Conservation (phyloP, 305 asterid genomes). For the Fraxinus nigra region DNA sequence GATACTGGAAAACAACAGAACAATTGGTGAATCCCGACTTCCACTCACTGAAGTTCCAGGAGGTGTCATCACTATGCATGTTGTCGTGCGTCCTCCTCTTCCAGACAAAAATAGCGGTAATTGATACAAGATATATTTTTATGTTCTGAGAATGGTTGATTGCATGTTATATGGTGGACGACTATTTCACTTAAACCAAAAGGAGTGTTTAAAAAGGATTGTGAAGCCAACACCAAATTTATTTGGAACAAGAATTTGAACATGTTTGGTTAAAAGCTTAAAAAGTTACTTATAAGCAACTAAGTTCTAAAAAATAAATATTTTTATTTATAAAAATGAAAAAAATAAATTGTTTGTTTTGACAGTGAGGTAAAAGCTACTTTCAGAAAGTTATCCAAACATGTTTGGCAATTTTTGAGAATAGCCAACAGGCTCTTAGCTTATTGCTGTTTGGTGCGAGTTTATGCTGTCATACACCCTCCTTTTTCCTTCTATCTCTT, state of each 20-base stretch:
- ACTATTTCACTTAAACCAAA: background rate
- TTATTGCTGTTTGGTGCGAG: background rate
- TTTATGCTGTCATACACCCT: background rate
- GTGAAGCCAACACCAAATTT: background rate
- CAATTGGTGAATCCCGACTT: slow-evolving; percentile 77
- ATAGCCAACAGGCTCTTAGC: background rate
- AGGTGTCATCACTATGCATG: slow-evolving; percentile 84
- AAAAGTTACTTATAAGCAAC: background rate
- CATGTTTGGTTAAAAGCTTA: background rate
- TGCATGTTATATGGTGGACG: background rate
- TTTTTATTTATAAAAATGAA: background rate
- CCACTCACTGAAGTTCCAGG: slow-evolving; percentile 88
- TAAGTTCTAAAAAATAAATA: background rate
- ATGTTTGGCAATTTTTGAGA: background rate
- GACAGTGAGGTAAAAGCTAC: background rate
- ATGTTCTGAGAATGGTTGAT: background rate
- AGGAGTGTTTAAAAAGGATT: background rate
- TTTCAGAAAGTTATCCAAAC: background rate
- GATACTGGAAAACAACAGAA: slow-evolving; percentile 80
- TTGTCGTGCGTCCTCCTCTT: slow-evolving; percentile 75
- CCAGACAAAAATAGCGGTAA: slow-evolving; percentile 72
- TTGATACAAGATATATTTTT: background rate
- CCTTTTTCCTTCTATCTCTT: background rate
- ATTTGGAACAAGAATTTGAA: background rate
- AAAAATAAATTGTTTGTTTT: background rate